Percentiles rank a stretch among this genome's conserved stretches.
Evolutionary conservation across 495 filamentous ascomycete genomes (phyloP).

Genomic region (Geopyxis carbonaria): DNA sequence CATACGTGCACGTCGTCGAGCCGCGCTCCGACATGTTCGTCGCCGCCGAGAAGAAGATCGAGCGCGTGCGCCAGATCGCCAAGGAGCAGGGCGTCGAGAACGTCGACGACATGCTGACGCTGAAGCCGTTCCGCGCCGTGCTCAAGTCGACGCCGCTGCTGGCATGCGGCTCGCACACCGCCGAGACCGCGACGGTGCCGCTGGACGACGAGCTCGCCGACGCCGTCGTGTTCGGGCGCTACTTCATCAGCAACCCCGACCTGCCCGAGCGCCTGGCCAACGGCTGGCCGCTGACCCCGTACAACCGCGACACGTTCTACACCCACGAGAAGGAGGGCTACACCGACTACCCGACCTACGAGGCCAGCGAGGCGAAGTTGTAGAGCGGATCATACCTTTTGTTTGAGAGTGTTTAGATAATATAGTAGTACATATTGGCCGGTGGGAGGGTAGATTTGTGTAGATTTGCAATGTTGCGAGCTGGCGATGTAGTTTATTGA

Average conservation of each 20-base stretch:
- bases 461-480: too few relatives aligned
- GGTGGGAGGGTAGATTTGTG: too few relatives aligned
- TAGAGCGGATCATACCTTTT: too few relatives aligned
- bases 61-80: slow-evolving; percentile 28
- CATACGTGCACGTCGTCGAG: slow-evolving; percentile 51
- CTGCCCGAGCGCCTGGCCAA: slow-evolving; percentile 44
- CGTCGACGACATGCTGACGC: slow-evolving; percentile 28
- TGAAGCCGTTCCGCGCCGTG: slow-evolving; percentile 38
- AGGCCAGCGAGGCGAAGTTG: slow-evolving; percentile 2
- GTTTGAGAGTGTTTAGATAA: too few relatives aligned
- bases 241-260: slow-evolving; percentile 57
- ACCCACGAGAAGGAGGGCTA: slow-evolving; percentile 39
- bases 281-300: slow-evolving; percentile 37
- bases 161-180: slow-evolving; percentile 43
- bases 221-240: slow-evolving; percentile 41
- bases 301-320: slow-evolving; percentile 47
- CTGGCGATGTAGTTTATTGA: too few relatives aligned
- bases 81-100: slow-evolving; percentile 16
- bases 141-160: slow-evolving; percentile 40
- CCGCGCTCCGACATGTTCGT: slow-evolving; percentile 28
- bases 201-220: slow-evolving; percentile 37
- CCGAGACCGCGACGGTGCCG: slow-evolving; percentile 35
- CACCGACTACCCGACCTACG: slow-evolving; percentile 36
- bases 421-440: too few relatives aligned
- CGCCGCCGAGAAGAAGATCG: slow-evolving; percentile 24